A percentile compares a stretch with the other conserved stretches of the same genome.
These are phyloP conservation scores for Chenopodium suecicum DNA, from an alignment of 148 eudicot species.

Conservation along the genomic window DNA sequence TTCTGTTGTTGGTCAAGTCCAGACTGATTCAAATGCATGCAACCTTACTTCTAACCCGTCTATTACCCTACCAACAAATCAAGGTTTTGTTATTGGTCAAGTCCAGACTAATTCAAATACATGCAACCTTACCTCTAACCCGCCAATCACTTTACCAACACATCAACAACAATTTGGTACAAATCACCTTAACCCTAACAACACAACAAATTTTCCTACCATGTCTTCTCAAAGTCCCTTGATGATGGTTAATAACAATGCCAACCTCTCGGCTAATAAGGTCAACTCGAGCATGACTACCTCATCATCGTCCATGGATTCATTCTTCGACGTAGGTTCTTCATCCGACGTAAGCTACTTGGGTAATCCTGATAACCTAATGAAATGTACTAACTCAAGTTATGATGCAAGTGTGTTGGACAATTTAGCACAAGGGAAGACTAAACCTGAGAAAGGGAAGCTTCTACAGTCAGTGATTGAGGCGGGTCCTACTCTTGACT, in stretches of 20 bases:
- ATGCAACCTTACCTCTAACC: neutral
- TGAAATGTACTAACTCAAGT: neutral
- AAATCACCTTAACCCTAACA: neutral
- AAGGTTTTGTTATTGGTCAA: neutral
- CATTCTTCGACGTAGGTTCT: neutral
- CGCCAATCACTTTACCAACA: neutral
- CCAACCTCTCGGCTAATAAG: too few relatives aligned
- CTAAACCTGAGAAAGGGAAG: conserved; percentile 56
- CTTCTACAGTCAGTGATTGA: conserved; percentile 51
- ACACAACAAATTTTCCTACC: neutral
- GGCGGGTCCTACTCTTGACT: conserved; percentile 56
- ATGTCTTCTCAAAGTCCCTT: conserved; percentile 24
- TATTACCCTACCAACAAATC: neutral
- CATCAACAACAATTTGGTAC: neutral
- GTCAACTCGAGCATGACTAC: neutral
- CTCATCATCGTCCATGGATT: neutral
- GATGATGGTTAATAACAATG: neutral
- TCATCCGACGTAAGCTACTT: neutral
- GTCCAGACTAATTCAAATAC: neutral
- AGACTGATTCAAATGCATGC: neutral
- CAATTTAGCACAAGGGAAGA: conserved; percentile 41
- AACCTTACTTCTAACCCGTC: neutral
- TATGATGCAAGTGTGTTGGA: conserved; percentile 28
- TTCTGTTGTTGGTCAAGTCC: neutral
- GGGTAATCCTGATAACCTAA: neutral